These are phyloP conservation scores for Colletotrichum gloeosporioides DNA, from an alignment of 2,329 filamentous ascomycete species.

Conservation along the genomic window DNA sequence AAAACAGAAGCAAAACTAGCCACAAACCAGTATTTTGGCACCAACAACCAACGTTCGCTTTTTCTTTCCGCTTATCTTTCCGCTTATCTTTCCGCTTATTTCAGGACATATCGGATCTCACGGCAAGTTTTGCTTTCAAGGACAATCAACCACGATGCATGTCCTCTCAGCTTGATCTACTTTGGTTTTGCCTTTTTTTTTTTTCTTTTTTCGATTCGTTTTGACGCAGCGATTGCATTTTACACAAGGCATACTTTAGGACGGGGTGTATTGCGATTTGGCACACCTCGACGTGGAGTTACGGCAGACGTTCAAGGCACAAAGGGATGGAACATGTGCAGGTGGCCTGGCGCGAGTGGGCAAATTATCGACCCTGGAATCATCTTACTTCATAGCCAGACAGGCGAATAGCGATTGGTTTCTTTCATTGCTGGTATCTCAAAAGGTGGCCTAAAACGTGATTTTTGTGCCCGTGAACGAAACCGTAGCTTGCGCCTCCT, in stretches of 20 bases:
- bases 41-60: not conserved
- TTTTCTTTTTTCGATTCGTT: not conserved
- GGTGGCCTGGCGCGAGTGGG: not conserved
- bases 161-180: not conserved
- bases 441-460: slow-evolving; percentile 9
- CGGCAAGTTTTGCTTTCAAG: not conserved
- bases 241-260: not conserved
- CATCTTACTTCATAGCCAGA: not conserved
- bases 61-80: too few species aligned
- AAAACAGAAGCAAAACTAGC: not conserved
- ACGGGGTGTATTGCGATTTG: not conserved
- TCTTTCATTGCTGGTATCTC: not conserved
- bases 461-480: slow-evolving; percentile 64
- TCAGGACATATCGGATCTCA: not conserved
- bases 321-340: not conserved
- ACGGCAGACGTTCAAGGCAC: not conserved
- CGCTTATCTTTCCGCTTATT: not conserved
- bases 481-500: slow-evolving; percentile 58
- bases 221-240: not conserved
- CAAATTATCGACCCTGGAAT: not conserved
- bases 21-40: not conserved
- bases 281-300: not conserved
- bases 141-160: not conserved
- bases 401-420: not conserved
- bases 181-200: not conserved